Conservation (phyloP, 2,329 filamentous ascomycete genomes). For the Dactylellina drechsleri region DNA sequence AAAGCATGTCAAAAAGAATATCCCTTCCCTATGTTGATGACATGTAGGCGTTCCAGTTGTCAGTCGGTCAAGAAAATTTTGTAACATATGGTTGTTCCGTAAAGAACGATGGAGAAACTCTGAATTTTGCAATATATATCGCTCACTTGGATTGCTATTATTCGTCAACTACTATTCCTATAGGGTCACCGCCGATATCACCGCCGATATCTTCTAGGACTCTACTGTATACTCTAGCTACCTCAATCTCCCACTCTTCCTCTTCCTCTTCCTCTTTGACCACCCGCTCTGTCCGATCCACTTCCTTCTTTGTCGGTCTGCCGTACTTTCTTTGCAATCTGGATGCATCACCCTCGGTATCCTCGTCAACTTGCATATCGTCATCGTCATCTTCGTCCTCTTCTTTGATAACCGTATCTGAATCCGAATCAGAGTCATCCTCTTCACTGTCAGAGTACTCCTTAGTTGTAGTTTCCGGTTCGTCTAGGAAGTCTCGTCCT, state of each 20-base stretch:
- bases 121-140: too few species aligned
- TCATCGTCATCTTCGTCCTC: slow-evolving; percentile 11
- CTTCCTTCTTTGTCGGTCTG: slow-evolving; percentile 32
- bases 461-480: not conserved
- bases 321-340: slow-evolving; percentile 33
- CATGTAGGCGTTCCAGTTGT: slow-evolving; percentile 2
- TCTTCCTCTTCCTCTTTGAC: slow-evolving; percentile 51
- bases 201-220: slow-evolving; percentile 47
- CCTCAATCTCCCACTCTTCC: slow-evolving; percentile 51
- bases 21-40: not conserved
- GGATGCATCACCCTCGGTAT: slow-evolving; percentile 30
- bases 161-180: slow-evolving; percentile 43
- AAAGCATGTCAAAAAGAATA: not conserved
- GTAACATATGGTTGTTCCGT: too few species aligned
- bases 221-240: slow-evolving; percentile 48
- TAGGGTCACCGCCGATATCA: slow-evolving; percentile 42
- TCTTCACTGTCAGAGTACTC: slow-evolving; percentile 13
- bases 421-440: slow-evolving; percentile 26
- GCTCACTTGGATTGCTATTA: not conserved
- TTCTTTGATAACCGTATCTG: slow-evolving; percentile 18
- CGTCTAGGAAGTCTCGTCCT: slow-evolving; percentile 31
- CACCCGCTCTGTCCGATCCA: slow-evolving; percentile 36
- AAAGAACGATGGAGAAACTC: too few species aligned
- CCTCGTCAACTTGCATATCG: slow-evolving; percentile 42
- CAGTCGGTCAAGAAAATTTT: not conserved